Percentiles rank a stretch among this genome's conserved stretches.
These are phyloP conservation scores for Sugiyamaella japonica DNA, from an alignment of 1,139 yeast genomes.

Conservation along the genomic window DNA sequence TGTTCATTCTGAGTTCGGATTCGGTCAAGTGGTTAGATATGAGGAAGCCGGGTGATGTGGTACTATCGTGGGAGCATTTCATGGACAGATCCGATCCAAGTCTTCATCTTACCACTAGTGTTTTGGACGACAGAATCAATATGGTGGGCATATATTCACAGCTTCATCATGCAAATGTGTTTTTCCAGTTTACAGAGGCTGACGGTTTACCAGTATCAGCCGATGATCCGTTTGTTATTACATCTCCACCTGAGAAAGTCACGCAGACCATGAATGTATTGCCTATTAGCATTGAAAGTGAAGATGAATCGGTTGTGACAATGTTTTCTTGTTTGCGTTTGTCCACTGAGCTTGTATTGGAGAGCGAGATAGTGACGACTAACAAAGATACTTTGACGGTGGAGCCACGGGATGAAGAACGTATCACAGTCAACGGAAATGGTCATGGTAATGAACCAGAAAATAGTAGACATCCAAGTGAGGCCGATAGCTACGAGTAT, in stretches of 20 bases:
- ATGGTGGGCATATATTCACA: slow-evolving; percentile 48
- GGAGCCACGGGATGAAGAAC: not conserved
- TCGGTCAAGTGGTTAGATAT: slow-evolving; percentile 34
- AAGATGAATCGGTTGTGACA: not conserved
- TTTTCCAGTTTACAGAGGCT: slow-evolving; percentile 47
- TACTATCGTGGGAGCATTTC: slow-evolving; percentile 71
- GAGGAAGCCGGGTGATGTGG: slow-evolving; percentile 38
- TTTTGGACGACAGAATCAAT: slow-evolving; percentile 33
- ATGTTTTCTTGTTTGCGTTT: slow-evolving; percentile 19
- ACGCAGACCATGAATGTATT: slow-evolving; percentile 15
- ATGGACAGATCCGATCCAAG: slow-evolving; percentile 59
- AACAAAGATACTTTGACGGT: not conserved
- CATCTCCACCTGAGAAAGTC: slow-evolving; percentile 21
- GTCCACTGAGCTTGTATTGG: slow-evolving; percentile 33
- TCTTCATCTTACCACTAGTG: slow-evolving; percentile 44
- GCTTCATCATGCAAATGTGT: slow-evolving; percentile 45
- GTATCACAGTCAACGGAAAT: not conserved
- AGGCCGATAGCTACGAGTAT: not conserved
- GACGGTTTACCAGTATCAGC: slow-evolving; percentile 46
- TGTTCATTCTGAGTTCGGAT: slow-evolving; percentile 32
- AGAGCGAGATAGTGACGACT: slow-evolving; percentile 24
- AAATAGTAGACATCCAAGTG: not conserved
- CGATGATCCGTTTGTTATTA: slow-evolving; percentile 44
- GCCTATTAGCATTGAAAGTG: slow-evolving; percentile 18
- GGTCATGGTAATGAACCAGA: not conserved